phyloP scores from a whole-genome alignment of 1,284 basidiomycete species.

The Coniophora puteana region DNA sequence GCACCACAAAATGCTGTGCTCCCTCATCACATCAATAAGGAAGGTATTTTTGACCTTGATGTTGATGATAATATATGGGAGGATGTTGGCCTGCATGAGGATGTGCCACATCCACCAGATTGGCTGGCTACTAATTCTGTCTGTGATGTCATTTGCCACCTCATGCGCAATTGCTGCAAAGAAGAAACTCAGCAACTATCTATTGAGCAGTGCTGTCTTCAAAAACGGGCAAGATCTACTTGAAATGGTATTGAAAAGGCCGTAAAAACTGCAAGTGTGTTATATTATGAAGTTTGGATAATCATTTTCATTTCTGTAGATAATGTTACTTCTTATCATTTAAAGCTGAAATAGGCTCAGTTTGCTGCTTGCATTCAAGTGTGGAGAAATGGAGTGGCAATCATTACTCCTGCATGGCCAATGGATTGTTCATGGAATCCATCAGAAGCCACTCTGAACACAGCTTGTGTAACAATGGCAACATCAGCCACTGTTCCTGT shows the following conservation, averaged over 20 bases:
- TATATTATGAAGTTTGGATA: background rate
- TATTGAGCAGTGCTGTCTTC: slow-evolving; percentile 9
- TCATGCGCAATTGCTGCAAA: slow-evolving; percentile 11
- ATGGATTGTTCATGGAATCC: slow-evolving; percentile 1
- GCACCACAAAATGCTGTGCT: slow-evolving; percentile 3
- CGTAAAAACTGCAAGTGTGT: background rate
- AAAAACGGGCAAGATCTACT: slow-evolving; percentile 13
- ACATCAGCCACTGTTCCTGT: no score
- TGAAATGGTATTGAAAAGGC: slow-evolving; percentile 1
- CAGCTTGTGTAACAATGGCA: no score
- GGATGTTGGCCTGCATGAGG: slow-evolving; percentile 21
- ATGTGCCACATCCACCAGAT: slow-evolving; percentile 11
- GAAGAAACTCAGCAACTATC: slow-evolving; percentile 12
- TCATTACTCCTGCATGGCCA: background rate
- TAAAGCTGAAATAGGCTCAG: background rate
- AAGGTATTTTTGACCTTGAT: slow-evolving; percentile 20
- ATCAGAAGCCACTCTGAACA: background rate
- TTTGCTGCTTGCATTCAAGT: background rate
- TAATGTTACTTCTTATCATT: background rate
- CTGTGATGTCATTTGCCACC: slow-evolving; percentile 13
- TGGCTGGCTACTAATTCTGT: slow-evolving; percentile 18
- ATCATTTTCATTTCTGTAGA: background rate
- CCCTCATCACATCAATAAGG: slow-evolving; percentile 1
- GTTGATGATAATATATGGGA: slow-evolving; percentile 29
- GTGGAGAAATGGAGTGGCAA: slow-evolving; percentile 1